Base-by-base conservation (phyloP, 2,329 filamentous ascomycete species). In the Dichotomopilus funicola region DNA sequence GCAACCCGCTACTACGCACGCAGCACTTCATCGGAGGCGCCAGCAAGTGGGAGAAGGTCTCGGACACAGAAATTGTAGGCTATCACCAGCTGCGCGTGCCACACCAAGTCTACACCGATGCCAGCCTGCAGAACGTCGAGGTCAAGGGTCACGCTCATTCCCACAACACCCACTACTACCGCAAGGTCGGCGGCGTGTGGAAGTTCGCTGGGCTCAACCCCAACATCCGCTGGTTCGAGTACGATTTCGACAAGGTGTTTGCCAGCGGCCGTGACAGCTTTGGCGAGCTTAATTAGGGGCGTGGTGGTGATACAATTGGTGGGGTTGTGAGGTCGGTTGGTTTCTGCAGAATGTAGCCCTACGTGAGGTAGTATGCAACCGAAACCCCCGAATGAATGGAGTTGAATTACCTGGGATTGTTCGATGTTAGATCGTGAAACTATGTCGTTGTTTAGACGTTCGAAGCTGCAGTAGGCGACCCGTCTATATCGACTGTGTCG, bases 11-110 rank as follows among this genome's bases (percentile, higher is more conserved):
- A 19, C 73, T 86, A 55, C 80, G 78, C 68, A 86, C 83, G 6
- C 83, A 87, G 68, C 83, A 86, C 70, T 78, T 86, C 64, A 78
- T 86, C 62, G 81, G 82, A 51, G 77, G 74, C 37, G 76, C 77
- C 13, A 78, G 78, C 68, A 66, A 66, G 62, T 85, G 78, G 78
- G 75, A 81, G 65, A 77, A 75, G 61, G 67, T 82, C 41, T 79
- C 76, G 1, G 80, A 82, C 56, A 78, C 74, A n/a, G 76, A 82
- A 65, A 75, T 82, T 49, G 70, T 82, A 55, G 81, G 81, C n/a
- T 74, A 78, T 64, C 80, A 83, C 68, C 81, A 84, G 71, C 70
- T 84, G 49, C 79, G 82, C 43, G 81, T 82, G 37, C 80, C 81
- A 2, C 82, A 85, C 64, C 81, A 85, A 71, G 73, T 79, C 50